phyloP scores from a whole-genome alignment of 805 yeast species.

The Zygosaccharomyces kombuchaensis region DNA sequence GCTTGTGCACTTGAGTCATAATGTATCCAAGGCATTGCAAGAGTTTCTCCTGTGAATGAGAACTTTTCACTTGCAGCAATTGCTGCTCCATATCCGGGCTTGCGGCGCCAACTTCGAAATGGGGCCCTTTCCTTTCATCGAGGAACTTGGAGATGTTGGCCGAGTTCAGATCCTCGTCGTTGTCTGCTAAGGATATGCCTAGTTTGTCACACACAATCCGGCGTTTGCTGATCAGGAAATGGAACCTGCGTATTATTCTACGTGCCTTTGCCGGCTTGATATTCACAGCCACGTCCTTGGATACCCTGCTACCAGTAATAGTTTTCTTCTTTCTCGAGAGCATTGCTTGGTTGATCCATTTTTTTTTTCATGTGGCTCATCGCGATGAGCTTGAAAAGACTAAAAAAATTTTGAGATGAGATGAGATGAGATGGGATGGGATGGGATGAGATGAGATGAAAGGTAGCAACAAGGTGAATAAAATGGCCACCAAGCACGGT shows the following conservation, averaged over 20 bases:
- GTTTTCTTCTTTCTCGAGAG: slow-evolving; percentile 31
- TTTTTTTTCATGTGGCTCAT: neutral
- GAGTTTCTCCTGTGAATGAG: slow-evolving; percentile 16
- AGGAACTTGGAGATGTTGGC: slow-evolving; percentile 1
- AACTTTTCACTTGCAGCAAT: slow-evolving; percentile 11
- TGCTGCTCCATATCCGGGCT: slow-evolving; percentile 13
- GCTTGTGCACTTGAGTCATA: slow-evolving; percentile 53
- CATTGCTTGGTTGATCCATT: slow-evolving; percentile 10
- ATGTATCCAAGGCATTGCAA: slow-evolving; percentile 45
- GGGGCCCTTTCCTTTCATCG: slow-evolving; percentile 7
- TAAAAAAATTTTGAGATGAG: slow-evolving; percentile 18
- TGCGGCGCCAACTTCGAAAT: slow-evolving; percentile 7
- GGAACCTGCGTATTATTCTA: slow-evolving; percentile 72
- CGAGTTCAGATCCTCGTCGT: slow-evolving; percentile 6
- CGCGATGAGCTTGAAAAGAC: slow-evolving; percentile 1
- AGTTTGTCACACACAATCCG: slow-evolving; percentile 39
- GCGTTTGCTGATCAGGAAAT: slow-evolving; percentile 59
- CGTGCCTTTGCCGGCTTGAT: slow-evolving; percentile 71
- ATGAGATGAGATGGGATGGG: slow-evolving; percentile 19
- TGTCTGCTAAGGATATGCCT: slow-evolving; percentile 12
- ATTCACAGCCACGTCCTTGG: slow-evolving; percentile 31
- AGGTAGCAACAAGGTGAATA: neutral
- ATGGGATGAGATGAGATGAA: neutral
- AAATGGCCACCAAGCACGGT: slow-evolving; percentile 7
- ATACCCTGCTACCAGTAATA: slow-evolving; percentile 33